phyloP scores from a whole-genome alignment of 331 rosid species.

The Acacia pycnantha region DNA sequence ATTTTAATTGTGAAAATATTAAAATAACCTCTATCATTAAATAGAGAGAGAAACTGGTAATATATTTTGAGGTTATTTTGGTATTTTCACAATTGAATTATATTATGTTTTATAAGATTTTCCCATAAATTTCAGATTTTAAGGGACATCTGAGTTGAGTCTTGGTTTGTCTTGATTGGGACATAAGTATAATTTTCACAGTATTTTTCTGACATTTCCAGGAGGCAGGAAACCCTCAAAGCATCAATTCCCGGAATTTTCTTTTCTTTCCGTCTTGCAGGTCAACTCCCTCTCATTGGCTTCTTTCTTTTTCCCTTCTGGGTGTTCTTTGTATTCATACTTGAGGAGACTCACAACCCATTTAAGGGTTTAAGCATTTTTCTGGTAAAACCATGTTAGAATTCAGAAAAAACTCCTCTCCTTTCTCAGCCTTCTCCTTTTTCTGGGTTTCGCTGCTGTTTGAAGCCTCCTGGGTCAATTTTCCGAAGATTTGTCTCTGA shows the following conservation, averaged over 20 bases:
- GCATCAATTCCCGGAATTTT: background rate
- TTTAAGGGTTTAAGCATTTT: background rate
- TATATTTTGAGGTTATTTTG: too few species aligned
- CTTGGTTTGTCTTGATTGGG: too few species aligned
- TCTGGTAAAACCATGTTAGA: background rate
- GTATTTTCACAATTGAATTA: too few species aligned
- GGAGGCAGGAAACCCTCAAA: too few species aligned
- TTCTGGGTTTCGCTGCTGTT: constrained; percentile 1
- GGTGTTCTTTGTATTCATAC: constrained; percentile 22
- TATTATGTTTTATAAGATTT: too few species aligned
- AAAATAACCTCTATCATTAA: too few species aligned
- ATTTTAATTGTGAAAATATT: too few species aligned
- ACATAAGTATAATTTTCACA: too few species aligned
- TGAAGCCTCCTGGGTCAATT: constrained; percentile 16
- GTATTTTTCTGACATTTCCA: background rate
- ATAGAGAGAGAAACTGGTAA: too few species aligned
- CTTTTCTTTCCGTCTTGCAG: constrained; percentile 2
- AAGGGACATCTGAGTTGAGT: too few species aligned
- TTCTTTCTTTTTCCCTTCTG: background rate
- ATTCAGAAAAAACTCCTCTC: background rate
- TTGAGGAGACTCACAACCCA: background rate
- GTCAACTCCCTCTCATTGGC: constrained; percentile 34
- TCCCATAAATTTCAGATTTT: too few species aligned
- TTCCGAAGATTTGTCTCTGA: constrained; percentile 16
- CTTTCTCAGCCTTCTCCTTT: constrained; percentile 1